phyloP scores from a whole-genome alignment of 208 protist genomes.

The Wallacemonas sp. region DNA sequence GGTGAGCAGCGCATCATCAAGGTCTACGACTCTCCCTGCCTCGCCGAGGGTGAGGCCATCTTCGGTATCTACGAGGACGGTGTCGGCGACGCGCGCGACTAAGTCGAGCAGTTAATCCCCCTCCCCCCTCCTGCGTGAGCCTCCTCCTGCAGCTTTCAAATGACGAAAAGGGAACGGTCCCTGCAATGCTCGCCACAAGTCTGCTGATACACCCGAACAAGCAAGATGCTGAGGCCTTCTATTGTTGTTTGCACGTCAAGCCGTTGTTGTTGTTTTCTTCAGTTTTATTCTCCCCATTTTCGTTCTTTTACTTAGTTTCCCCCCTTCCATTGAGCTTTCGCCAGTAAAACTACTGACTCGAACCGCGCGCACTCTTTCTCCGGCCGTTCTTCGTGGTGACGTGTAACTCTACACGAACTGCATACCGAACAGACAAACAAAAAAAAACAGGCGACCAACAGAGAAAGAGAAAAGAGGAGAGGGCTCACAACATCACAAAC shows the following conservation, averaged over 20 bases:
- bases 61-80: conserved; percentile 97
- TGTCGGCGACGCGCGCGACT: conserved; percentile 97
- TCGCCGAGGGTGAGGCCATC: conserved; percentile 97
- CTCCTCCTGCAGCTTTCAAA: no score
- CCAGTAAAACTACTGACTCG: not conserved
- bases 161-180: no score
- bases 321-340: not conserved
- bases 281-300: not conserved
- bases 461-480: not conserved
- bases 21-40: conserved; percentile 99
- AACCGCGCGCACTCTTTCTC: no score
- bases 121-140: no score
- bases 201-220: no score
- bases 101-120: conserved; percentile 17
- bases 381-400: no score
- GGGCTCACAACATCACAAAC: not conserved
- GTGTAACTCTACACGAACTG: conserved; percentile 10
- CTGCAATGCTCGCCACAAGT: not conserved
- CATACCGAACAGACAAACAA: not conserved
- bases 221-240: no score
- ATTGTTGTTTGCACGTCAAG: no score
- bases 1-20: conserved; percentile 99
- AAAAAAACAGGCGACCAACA: not conserved
- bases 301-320: not conserved
- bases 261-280: not conserved